These are phyloP conservation scores for Macrophomina pseudophaseolina DNA, from an alignment of 2,329 filamentous ascomycete genomes.

Conservation along the genomic window DNA sequence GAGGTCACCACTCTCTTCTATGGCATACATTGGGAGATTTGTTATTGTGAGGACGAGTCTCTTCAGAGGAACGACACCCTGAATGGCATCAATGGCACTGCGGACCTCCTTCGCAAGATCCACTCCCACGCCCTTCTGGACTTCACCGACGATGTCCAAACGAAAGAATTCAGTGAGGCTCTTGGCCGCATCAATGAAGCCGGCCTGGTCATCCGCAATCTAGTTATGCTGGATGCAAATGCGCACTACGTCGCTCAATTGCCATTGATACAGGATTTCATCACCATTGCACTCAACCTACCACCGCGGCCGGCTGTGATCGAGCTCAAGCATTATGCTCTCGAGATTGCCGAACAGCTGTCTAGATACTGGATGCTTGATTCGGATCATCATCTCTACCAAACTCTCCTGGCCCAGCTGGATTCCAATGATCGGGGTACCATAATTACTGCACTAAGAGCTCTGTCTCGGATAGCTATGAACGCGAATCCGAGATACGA, in stretches of 20 bases:
- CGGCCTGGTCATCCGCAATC: constrained; percentile 86
- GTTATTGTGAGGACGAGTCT: constrained; percentile 65
- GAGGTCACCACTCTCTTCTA: constrained; percentile 81
- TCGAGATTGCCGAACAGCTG: constrained; percentile 90
- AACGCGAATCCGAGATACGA: constrained; percentile 62
- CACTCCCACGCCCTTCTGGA: constrained; percentile 61
- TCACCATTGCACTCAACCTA: constrained; percentile 81
- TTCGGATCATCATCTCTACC: constrained; percentile 78
- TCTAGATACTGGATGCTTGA: constrained; percentile 79
- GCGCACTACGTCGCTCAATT: constrained; percentile 79
- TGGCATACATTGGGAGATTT: constrained; percentile 79
- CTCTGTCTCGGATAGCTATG: constrained; percentile 86
- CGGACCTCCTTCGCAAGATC: constrained; percentile 75
- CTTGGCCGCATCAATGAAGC: constrained; percentile 84
- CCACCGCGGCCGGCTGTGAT: constrained; percentile 73
- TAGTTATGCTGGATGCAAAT: constrained; percentile 93
- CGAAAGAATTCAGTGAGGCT: constrained; percentile 70
- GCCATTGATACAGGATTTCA: constrained; percentile 75
- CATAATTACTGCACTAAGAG: constrained; percentile 78
- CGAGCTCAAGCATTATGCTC: constrained; percentile 86
- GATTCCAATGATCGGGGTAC: constrained; percentile 73
- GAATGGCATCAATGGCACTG: constrained; percentile 70
- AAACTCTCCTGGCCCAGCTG: constrained; percentile 66
- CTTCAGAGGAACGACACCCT: constrained; percentile 59
- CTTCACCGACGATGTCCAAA: constrained; percentile 73